Conservation (phyloP, 139 green algal genomes). For the Edaphochlamys debaryana region DNA sequence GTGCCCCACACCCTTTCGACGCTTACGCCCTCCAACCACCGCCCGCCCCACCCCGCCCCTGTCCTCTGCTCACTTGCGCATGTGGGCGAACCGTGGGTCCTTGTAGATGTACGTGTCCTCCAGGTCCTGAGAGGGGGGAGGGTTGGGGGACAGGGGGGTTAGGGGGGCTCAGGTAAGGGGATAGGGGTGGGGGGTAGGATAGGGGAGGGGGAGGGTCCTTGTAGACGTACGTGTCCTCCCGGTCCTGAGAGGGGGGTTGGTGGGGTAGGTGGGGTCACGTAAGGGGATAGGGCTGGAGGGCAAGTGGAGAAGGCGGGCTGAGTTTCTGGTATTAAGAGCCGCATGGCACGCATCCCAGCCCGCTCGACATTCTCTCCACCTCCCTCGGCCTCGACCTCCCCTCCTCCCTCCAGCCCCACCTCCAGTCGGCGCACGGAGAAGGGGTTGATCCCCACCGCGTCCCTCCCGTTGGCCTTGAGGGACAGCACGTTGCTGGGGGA, state of each 20-base stretch:
- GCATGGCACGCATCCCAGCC: no score
- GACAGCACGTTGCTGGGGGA: no score
- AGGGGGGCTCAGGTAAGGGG: not conserved
- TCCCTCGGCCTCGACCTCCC: not conserved
- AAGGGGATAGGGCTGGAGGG: no score
- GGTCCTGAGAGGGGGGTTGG: no score
- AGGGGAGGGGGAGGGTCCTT: not conserved
- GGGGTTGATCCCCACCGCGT: conserved; percentile 46
- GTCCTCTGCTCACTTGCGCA: conserved; percentile 36
- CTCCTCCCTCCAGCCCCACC: not conserved
- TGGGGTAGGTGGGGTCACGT: no score
- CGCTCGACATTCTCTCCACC: no score
- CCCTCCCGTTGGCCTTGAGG: conserved; percentile 20
- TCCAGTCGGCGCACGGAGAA: conserved; percentile 52
- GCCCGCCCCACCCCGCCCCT: no score
- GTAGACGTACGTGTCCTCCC: not conserved
- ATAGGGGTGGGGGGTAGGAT: not conserved
- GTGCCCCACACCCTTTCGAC: no score
- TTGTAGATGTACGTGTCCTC: conserved; percentile 60
- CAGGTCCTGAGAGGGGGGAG: not conserved
- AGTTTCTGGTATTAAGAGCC: not conserved
- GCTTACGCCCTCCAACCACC: no score
- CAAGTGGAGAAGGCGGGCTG: no score
- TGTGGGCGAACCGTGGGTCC: conserved; percentile 51
- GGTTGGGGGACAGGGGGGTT: not conserved